These are phyloP conservation scores for Fallopia convolvulus DNA, from an alignment of 148 eudicot genomes.

Conservation along the genomic window DNA sequence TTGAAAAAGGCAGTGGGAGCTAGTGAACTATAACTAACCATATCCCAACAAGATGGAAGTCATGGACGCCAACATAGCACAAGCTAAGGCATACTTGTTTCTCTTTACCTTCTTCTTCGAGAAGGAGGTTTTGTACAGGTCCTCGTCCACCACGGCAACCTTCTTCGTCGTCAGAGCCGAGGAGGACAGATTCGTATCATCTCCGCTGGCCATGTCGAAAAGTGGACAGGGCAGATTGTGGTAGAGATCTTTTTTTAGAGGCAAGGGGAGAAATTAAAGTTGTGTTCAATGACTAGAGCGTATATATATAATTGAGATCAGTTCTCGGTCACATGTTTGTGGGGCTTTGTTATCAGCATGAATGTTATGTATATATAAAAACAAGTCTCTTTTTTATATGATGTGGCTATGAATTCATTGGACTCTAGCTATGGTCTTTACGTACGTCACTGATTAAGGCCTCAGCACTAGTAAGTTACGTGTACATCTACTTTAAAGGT, in stretches of 20 bases:
- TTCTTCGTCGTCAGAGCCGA: neutral
- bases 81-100: conserved; percentile 41
- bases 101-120: conserved; percentile 22
- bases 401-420: neutral
- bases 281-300: neutral
- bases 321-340: neutral
- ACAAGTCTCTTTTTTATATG: neutral
- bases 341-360: neutral
- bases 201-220: neutral
- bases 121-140: neutral
- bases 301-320: neutral
- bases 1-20: neutral
- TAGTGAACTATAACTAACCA: conserved; percentile 23
- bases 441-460: neutral
- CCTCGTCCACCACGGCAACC: neutral
- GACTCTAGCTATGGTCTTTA: neutral
- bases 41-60: conserved; percentile 47
- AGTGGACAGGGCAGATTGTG: neutral
- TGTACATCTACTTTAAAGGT: no score
- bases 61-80: conserved; percentile 44
- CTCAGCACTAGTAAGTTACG: no score
- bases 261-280: neutral
- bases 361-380: neutral
- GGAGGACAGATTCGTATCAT: neutral
- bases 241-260: neutral